phyloP scores from a whole-genome alignment of 2,329 filamentous ascomycete genomes.

The Nectriaceae sp. region DNA sequence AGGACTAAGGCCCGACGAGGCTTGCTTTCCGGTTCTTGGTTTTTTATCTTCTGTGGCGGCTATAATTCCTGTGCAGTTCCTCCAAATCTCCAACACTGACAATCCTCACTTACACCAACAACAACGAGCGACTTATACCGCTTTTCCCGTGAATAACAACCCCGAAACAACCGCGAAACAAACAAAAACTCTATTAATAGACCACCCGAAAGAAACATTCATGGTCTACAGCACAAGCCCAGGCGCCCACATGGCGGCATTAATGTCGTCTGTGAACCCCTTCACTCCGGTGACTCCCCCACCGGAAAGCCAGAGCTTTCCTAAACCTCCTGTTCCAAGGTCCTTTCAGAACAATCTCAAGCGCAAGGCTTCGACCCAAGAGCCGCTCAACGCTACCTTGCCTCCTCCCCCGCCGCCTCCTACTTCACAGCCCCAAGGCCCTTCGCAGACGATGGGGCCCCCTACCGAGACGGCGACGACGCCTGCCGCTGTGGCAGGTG shows the following conservation, averaged over 20 bases:
- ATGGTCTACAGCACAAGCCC: slow-evolving; percentile 17
- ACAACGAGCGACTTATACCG: not conserved
- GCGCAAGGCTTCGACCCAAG: not conserved
- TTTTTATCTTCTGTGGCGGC: slow-evolving; percentile 1
- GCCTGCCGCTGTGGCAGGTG: slow-evolving; percentile 21
- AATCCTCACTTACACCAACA: not conserved
- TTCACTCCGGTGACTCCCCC: slow-evolving; percentile 32
- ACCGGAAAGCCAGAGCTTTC: slow-evolving; percentile 31
- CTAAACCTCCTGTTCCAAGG: slow-evolving; percentile 32
- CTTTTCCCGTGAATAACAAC: not conserved
- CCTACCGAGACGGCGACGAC: slow-evolving; percentile 22
- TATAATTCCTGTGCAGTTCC: not conserved
- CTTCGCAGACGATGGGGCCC: slow-evolving; percentile 20
- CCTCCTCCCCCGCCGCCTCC: slow-evolving; percentile 26
- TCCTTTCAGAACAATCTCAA: slow-evolving; percentile 23
- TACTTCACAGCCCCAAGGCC: slow-evolving; percentile 22
- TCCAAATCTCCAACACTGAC: not conserved
- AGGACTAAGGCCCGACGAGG: slow-evolving; percentile 10
- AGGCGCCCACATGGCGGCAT: slow-evolving; percentile 29
- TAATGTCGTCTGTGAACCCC: slow-evolving; percentile 34
- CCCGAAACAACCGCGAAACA: not conserved
- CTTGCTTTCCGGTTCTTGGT: slow-evolving; percentile 17
- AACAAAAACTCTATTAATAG: not conserved
- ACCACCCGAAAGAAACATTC: slow-evolving; percentile 12
- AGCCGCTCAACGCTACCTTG: slow-evolving; percentile 18